Base-by-base conservation (phyloP, 2,329 filamentous ascomycete genomes). In the Lomentospora prolificans region DNA sequence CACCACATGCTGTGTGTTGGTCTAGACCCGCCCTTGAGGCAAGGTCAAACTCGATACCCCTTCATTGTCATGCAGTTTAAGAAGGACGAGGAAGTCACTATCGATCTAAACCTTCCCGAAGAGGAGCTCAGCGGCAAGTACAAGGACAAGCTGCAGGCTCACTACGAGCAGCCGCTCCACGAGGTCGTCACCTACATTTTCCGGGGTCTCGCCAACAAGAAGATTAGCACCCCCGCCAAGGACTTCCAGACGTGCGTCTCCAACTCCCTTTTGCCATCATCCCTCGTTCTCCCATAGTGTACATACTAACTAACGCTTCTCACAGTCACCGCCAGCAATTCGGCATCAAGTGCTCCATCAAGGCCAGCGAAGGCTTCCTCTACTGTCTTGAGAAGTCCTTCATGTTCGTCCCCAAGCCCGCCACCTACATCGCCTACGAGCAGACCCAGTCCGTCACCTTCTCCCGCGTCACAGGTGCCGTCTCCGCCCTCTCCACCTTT, bases 61-160 rank as follows among this genome's bases (percentile, higher is more conserved):
- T 99, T 99, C 75, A 79, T 99, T 61, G 94, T 99, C 55, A 99
- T 99, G 92, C 94, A 99, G 66, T 89, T 96, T 70, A 97, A 97
- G 78, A 86, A 90, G 63, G 94, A 99, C 63, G 94, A 99, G 67
- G 94, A 99, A 72, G 90, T 96, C 30, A 92, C 90, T 44, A 87
- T 99, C 58, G 94, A 97, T 67, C 78, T 99, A 53, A 99, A 99
- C 73, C 90, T 99, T 74, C 90, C 90, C 52, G 90, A 96, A 66
- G 90, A 95, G 58, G 78, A 92, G 63, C 78, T 96, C 60, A 82
- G 92, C 64, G 80, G 81, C 62, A 76, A 90, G 67, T 99, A 97
- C 77, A 88, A 92, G 67, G 90, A 89, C 72, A 95, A 90, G 70
- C 77, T 99, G 52, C 83, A 89, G 63, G 73, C 88, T 51, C 90